Base-by-base conservation (phyloP, 176 grass and related monocot genomes). In the Secale cereale region DNA sequence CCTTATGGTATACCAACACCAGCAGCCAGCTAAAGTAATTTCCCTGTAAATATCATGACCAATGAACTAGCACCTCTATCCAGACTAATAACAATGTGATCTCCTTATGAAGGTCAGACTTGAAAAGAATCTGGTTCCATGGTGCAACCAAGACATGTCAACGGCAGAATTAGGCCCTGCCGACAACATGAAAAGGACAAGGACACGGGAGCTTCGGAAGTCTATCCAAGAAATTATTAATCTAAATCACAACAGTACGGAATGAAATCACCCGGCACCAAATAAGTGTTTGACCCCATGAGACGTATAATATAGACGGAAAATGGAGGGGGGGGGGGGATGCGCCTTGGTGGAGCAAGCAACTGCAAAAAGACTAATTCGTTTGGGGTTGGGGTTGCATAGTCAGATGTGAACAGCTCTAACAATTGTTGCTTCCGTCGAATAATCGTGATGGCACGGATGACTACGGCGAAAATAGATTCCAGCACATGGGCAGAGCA, bases 261-360 rank as follows among this genome's bases (percentile, higher is more conserved):
- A 70, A 0, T 39, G 5, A 30, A 70, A 17, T 57, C 72, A 70
- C 28, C 48, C n/a, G 45, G 20, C 56, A 82, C 20, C 13, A 86
- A 62, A 22, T 35, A 86, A 27, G 65, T 41, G 31, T 41, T 65
- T 86, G 88, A 82, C 78, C 60, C 29, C 33, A 27, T 72, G 54
- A 62, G 20, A 52, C 6, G 6, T 52, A 50, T 48, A 80, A 30
- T 59, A 77, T 20, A 20, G 67, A 30, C 4, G 4, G 5, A 65
- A 60, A 83, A 57, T 65, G 33, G 74, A 80, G 78, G 13, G 13
- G 3, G 62, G 35, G 68, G 59, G 17, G 1, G 7, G 7, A 52
- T n/a, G 59, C 45, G 66, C 84, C 84, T 90, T 86, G 65, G 41
- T 78, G 57, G 27, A 65, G 79, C 56, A 86, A 86, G 88, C 43